phyloP scores from a whole-genome alignment of 2,329 filamentous ascomycete genomes.

The Paracoccidioides lutzii region DNA sequence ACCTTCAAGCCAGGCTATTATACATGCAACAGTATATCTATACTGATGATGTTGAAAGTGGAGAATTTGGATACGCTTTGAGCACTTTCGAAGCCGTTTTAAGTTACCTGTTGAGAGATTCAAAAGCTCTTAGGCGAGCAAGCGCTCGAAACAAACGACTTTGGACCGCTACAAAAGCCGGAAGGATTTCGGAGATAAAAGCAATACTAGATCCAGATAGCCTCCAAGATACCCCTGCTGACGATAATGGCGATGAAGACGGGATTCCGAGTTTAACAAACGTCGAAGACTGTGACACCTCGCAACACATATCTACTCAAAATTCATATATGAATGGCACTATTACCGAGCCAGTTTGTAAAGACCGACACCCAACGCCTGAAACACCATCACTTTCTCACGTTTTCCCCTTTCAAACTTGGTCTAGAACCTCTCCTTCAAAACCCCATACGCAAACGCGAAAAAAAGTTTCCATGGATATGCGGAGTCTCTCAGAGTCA shows the following conservation, averaged over 20 bases:
- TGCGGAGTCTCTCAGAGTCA: conserved; percentile 72
- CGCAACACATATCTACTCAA: conserved; percentile 14
- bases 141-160: conserved; percentile 74
- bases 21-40: conserved; percentile 98
- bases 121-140: conserved; percentile 65
- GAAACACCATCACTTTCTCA: conserved; percentile 48
- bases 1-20: conserved; percentile 75
- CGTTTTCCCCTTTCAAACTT: conserved; percentile 79
- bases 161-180: conserved; percentile 75
- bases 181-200: conserved; percentile 61
- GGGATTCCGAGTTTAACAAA: conserved; percentile 20
- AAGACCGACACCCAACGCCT: conserved; percentile 9
- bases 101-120: conserved; percentile 73
- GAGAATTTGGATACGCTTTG: conserved; percentile 88
- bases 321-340: conserved; percentile 15
- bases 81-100: conserved; percentile 94
- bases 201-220: conserved; percentile 63
- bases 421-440: conserved; percentile 26
- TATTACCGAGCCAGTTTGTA: conserved; percentile 11
- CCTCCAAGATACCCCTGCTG: conserved; percentile 26
- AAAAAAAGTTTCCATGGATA: conserved; percentile 82
- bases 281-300: conserved; percentile 19
- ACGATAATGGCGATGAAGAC: conserved; percentile 30
- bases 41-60: conserved; percentile 91
- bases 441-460: conserved; percentile 12